Evolutionary conservation across 148 eudicot genomes (phyloP).

Genomic region (Euryodendron excelsum): DNA sequence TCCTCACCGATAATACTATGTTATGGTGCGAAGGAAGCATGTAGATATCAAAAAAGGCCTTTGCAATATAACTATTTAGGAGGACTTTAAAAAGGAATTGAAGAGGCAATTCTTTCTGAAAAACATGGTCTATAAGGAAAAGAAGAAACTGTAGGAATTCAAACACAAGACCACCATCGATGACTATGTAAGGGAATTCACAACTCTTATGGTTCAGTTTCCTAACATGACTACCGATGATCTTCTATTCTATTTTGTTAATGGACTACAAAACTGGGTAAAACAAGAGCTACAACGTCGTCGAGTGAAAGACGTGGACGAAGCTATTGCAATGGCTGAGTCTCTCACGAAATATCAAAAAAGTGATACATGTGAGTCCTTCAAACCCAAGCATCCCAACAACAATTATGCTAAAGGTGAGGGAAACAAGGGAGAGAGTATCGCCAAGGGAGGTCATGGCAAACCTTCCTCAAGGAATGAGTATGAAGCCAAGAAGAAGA

Average conservation of each 20-base stretch:
- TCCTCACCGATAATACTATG: background rate
- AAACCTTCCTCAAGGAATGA: background rate
- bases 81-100: too few relatives aligned
- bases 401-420: background rate
- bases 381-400: background rate
- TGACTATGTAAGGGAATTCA: background rate
- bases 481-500: background rate
- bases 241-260: too few relatives aligned
- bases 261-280: too few relatives aligned
- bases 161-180: background rate
- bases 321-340: too few relatives aligned
- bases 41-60: background rate
- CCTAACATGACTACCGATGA: background rate
- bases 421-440: background rate
- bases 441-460: background rate
- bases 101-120: background rate
- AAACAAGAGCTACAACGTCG: too few relatives aligned
- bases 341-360: background rate
- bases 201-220: background rate
- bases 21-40: background rate
- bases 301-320: too few relatives aligned
- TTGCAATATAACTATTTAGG: background rate
- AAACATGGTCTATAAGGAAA: background rate
- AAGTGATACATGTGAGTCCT: background rate
- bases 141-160: background rate